Evolutionary conservation across 2,329 filamentous ascomycete species (phyloP).

Genomic region (Septoria linicola): DNA sequence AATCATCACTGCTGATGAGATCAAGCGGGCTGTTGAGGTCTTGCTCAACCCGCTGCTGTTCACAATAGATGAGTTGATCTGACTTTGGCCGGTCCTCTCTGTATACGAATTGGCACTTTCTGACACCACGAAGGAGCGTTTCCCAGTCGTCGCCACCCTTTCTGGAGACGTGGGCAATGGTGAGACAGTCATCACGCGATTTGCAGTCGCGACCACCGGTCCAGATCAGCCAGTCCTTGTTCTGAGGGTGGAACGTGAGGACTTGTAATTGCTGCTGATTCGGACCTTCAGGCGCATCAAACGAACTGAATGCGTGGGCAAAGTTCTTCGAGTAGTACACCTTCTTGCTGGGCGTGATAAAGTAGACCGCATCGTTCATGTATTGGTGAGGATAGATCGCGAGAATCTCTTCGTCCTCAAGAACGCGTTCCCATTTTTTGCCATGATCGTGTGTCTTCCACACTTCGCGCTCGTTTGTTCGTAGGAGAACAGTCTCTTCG

Average conservation of each 20-base stretch:
- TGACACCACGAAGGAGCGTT: conserved; percentile 69
- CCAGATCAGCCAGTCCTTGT: conserved; percentile 91
- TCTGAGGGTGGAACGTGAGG: conserved; percentile 76
- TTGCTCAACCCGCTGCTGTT: conserved; percentile 59
- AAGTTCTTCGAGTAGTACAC: conserved; percentile 82
- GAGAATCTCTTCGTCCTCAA: conserved; percentile 68
- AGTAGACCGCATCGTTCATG: conserved; percentile 82
- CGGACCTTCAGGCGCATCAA: conserved; percentile 66
- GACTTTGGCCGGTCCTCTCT: conserved; percentile 57
- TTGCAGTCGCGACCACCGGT: conserved; percentile 68
- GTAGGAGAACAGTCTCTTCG: conserved; percentile 72
- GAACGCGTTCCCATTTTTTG: conserved; percentile 70
- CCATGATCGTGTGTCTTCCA: conserved; percentile 82
- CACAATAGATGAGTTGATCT: conserved; percentile 63
- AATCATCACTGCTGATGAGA: conserved; percentile 75
- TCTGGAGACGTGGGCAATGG: conserved; percentile 70
- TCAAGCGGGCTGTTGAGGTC: conserved; percentile 56
- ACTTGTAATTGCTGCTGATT: conserved; percentile 54
- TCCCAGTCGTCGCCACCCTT: conserved; percentile 79
- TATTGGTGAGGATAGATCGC: conserved; percentile 75
- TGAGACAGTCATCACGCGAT: conserved; percentile 61
- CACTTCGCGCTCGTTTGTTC: conserved; percentile 59
- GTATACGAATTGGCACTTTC: conserved; percentile 85
- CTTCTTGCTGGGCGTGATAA: conserved; percentile 67
- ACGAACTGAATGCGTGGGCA: conserved; percentile 69